Base-by-base conservation (phyloP, 768 basidiomycete species). In the Mycena leptocephala region DNA sequence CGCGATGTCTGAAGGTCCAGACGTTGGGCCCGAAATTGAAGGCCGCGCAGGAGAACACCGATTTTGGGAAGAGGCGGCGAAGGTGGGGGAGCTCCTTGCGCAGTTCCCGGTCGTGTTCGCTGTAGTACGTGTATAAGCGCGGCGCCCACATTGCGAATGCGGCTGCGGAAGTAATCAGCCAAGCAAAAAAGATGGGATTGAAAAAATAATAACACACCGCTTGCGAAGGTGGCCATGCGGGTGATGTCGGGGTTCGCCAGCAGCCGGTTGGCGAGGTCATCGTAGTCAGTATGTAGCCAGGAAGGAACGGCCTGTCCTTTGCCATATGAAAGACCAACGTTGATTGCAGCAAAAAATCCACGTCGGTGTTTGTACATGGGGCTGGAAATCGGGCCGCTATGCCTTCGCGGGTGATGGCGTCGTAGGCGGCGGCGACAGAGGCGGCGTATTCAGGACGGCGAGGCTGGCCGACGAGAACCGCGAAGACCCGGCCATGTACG, bases 391-490 rank as follows among this genome's bases (percentile, higher is more conserved):
- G 18, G 0, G 63, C 41, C 1, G 43, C 63, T 3, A 13, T 41
- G 43, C 41, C 41, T 20, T 26, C 28, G 28, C 8, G 13, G 41
- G 24, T 30, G 41, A 64, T 64, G 43, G 30, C 26, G 62, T 22
- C 2, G 39, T 26, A 48, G 7, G 63, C 43, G 16, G 63, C 65
- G 33, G 48, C 55, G 22, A 51, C 48, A 20, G 48, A 51, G 48
- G 48, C 48, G 18, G 16, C 18, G n/a, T 51, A 51, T 20, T 51
- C 22, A n/a, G n/a, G n/a, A 5, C 37, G n/a, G 28, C 58, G 58
- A 43, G 78, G 79, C 2, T 68, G 78, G 0, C 78, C 76, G 24
- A 78, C 78, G 1, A 80, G 68, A 4, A 76, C 72, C 11, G 69
- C 69, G 28, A 70, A 39, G 51, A 70, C 30, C 26, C 56, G 69